These are phyloP conservation scores for Globisporangium polare DNA, from an alignment of 352 stramenopile genomes.

Conservation along the genomic window DNA sequence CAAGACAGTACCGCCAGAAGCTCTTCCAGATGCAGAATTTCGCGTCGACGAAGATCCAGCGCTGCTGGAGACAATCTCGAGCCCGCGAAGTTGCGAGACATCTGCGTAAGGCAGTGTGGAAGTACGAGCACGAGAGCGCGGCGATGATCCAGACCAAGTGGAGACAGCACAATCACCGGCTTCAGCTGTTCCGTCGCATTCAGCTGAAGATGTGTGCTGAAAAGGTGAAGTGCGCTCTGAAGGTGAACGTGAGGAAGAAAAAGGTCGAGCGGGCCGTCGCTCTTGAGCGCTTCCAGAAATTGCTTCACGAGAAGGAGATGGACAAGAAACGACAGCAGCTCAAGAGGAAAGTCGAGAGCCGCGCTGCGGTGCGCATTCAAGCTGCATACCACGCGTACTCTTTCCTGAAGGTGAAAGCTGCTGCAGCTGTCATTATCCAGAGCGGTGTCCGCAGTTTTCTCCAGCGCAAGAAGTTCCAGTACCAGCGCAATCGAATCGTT, in stretches of 20 bases:
- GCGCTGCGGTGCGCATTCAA: constrained; percentile 23
- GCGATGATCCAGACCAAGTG: constrained; percentile 10
- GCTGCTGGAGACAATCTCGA: constrained; percentile 4
- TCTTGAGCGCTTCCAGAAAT: constrained; percentile 30
- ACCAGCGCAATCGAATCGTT: neutral
- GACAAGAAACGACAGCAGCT: constrained; percentile 19
- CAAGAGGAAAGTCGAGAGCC: constrained; percentile 26
- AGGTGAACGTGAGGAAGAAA: constrained; percentile 13
- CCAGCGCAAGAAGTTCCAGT: constrained; percentile 7
- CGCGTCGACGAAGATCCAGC: constrained; percentile 6
- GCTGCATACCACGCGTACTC: neutral
- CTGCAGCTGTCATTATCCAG: constrained; percentile 19
- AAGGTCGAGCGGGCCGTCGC: constrained; percentile 22
- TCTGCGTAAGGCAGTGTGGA: constrained; percentile 11
- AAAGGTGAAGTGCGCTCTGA: constrained; percentile 17
- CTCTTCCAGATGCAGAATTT: constrained; percentile 6
- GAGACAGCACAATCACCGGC: neutral
- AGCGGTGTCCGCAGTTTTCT: constrained; percentile 23
- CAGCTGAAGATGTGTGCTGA: constrained; percentile 7
- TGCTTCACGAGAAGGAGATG: constrained; percentile 29
- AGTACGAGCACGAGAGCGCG: constrained; percentile 7
- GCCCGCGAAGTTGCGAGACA: neutral
- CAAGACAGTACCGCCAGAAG: constrained; percentile 31
- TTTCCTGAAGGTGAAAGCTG: neutral
- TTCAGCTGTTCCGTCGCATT: constrained; percentile 7